phyloP scores from a whole-genome alignment of 2,329 filamentous ascomycete species.

The Beauveria bassiana region DNA sequence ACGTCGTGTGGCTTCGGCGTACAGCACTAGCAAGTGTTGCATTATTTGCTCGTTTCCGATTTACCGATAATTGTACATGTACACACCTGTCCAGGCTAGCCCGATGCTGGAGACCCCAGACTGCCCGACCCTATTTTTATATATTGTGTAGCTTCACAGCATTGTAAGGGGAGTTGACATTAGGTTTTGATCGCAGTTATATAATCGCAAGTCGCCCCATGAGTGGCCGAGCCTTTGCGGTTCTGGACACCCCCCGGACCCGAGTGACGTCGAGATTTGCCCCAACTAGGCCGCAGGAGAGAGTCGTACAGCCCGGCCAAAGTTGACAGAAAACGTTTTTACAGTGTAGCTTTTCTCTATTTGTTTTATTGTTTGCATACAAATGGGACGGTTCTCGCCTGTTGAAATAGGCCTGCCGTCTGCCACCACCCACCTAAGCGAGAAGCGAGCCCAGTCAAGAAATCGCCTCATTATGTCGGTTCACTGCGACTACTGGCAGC shows the following conservation, averaged over 20 bases:
- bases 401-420: not conserved
- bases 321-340: not conserved
- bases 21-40: no score
- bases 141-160: no score
- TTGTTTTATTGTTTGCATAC: constrained; percentile 10
- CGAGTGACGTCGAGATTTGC: not conserved
- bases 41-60: no score
- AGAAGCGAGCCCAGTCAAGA: not conserved
- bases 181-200: no score
- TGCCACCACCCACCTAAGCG: constrained; percentile 2
- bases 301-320: no score
- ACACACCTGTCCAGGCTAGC: no score
- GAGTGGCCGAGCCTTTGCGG: not conserved
- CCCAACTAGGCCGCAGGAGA: not conserved
- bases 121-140: no score
- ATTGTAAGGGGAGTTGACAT: no score
- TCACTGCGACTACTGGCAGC: not conserved
- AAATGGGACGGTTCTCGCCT: constrained; percentile 8
- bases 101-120: no score
- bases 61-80: no score
- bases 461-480: constrained; percentile 5
- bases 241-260: not conserved
- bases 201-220: not conserved
- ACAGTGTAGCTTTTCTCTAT: constrained; percentile 10
- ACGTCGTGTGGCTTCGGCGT: no score